Evolutionary conservation across 495 filamentous ascomycete species (phyloP).

Genomic region (Sphaerosporella brunnea): DNA sequence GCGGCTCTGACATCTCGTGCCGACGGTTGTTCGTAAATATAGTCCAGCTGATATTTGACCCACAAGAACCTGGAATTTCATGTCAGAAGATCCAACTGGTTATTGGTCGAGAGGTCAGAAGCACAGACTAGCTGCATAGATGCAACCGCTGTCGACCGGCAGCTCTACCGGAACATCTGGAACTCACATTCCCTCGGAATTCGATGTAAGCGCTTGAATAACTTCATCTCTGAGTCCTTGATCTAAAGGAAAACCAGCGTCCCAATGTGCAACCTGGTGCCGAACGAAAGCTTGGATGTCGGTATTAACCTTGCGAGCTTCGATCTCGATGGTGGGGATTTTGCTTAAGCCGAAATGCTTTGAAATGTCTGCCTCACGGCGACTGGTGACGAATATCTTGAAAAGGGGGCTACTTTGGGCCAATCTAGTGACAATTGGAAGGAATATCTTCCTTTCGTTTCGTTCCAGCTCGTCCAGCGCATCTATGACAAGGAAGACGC

Average conservation of each 20-base stretch:
- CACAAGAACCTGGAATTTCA: conserved; percentile 13
- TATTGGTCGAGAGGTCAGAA: too few species aligned
- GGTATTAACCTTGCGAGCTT: conserved; percentile 9
- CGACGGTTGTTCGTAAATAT: conserved; percentile 12
- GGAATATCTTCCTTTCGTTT: conserved; percentile 4
- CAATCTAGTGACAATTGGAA: conserved; percentile 5
- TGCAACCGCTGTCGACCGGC: too few species aligned
- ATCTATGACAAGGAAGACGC: conserved; percentile 12
- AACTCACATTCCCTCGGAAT: conserved; percentile 9
- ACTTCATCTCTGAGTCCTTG: conserved; percentile 1
- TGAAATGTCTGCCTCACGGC: conserved; percentile 9
- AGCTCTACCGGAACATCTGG: too few species aligned
- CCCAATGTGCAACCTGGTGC: conserved; percentile 2
- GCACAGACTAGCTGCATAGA: too few species aligned
- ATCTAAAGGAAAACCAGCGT: neutral
- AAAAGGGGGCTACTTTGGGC: neutral
- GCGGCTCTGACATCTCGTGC: conserved; percentile 5
- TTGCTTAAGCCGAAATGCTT: neutral
- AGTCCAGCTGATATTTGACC: conserved; percentile 14
- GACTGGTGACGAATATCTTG: conserved; percentile 13
- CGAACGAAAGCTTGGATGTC: conserved; percentile 10
- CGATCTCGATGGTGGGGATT: conserved; percentile 5
- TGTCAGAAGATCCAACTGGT: conserved; percentile 2
- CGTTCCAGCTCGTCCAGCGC: conserved; percentile 11
- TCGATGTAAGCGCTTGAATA: neutral